Conservation (phyloP, 108 stramenopile species). For the Bacterosira constricta region DNA sequence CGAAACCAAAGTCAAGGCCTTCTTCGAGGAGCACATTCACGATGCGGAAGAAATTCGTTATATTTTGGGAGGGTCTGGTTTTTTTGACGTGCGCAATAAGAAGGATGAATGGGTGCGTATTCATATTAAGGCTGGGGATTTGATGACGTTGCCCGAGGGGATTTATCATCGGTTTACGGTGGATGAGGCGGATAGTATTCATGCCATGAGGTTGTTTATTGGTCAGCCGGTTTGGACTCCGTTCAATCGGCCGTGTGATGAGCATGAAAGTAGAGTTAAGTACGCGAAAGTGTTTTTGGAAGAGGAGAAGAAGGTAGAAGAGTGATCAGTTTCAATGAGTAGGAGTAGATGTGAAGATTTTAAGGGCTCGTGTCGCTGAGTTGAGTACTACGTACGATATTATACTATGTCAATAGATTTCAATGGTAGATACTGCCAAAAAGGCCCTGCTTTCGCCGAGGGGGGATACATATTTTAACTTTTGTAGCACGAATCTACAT, state of each 20-base stretch:
- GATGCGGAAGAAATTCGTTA: slow-evolving; percentile 98
- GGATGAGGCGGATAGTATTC: slow-evolving; percentile 82
- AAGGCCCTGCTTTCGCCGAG: too few relatives aligned
- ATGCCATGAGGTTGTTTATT: slow-evolving; percentile 95
- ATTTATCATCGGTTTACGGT: slow-evolving; percentile 93
- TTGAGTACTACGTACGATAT: too few relatives aligned
- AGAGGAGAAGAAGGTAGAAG: slow-evolving; percentile 59
- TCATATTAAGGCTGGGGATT: slow-evolving; percentile 90
- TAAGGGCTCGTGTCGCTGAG: not conserved
- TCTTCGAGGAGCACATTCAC: slow-evolving; percentile 98
- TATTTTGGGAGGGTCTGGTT: slow-evolving; percentile 83
- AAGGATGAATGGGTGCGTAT: slow-evolving; percentile 93
- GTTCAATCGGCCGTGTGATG: slow-evolving; percentile 89
- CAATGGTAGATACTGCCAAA: too few relatives aligned
- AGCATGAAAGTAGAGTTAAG: slow-evolving; percentile 76
- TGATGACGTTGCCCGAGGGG: slow-evolving; percentile 95
- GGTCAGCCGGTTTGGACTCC: slow-evolving; percentile 98
- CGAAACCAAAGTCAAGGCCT: slow-evolving; percentile 90
- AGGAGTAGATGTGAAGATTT: not conserved
- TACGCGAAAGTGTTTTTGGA: slow-evolving; percentile 68
- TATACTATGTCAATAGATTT: too few relatives aligned
- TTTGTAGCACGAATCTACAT: too few relatives aligned
- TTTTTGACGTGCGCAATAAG: slow-evolving; percentile 93
- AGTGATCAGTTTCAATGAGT: not conserved
- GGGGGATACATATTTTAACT: too few relatives aligned